These are phyloP conservation scores for Mycena galericulata DNA, from an alignment of 768 basidiomycete species.

Conservation along the genomic window DNA sequence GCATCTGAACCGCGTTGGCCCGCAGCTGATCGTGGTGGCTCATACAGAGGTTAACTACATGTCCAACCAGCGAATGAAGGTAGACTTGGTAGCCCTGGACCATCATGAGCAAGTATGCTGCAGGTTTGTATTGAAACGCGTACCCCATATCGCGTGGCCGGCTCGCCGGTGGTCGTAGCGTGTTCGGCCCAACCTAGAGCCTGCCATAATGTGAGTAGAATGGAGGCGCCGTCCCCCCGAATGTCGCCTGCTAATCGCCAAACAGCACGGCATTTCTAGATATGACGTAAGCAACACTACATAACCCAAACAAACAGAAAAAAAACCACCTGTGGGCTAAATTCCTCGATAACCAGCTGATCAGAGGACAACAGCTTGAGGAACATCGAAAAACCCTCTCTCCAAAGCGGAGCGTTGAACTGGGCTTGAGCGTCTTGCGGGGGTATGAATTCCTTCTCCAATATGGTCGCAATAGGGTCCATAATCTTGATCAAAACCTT, in stretches of 20 bases:
- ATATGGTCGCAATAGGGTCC: slow-evolving; percentile 81
- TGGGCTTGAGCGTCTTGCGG: slow-evolving; percentile 66
- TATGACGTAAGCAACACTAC: slow-evolving; percentile 24
- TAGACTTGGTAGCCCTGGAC: slow-evolving; percentile 85
- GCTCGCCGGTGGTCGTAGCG: slow-evolving; percentile 61
- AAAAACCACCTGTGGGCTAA: slow-evolving; percentile 82
- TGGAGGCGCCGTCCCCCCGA: slow-evolving; percentile 88
- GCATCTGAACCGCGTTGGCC: slow-evolving; percentile 90
- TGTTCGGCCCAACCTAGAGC: slow-evolving; percentile 84
- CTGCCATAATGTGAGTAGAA: slow-evolving; percentile 87
- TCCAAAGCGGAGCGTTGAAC: slow-evolving; percentile 87
- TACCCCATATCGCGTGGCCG: slow-evolving; percentile 77
- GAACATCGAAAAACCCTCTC: slow-evolving; percentile 82
- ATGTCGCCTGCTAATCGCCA: slow-evolving; percentile 98
- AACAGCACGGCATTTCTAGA: slow-evolving; percentile 91
- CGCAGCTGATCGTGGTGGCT: slow-evolving; percentile 95
- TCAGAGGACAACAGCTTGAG: slow-evolving; percentile 90
- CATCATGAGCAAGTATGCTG: slow-evolving; percentile 21
- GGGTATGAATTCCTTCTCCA: slow-evolving; percentile 87
- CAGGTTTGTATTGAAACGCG: slow-evolving; percentile 41
- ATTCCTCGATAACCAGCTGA: slow-evolving; percentile 94
- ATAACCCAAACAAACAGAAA: background rate
- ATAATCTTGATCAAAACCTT: slow-evolving; percentile 90
- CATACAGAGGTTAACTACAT: slow-evolving; percentile 91
- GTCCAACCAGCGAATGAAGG: slow-evolving; percentile 86